Evolutionary conservation across 345 rosid species (phyloP).

Genomic region (Rhizophora apiculata): DNA sequence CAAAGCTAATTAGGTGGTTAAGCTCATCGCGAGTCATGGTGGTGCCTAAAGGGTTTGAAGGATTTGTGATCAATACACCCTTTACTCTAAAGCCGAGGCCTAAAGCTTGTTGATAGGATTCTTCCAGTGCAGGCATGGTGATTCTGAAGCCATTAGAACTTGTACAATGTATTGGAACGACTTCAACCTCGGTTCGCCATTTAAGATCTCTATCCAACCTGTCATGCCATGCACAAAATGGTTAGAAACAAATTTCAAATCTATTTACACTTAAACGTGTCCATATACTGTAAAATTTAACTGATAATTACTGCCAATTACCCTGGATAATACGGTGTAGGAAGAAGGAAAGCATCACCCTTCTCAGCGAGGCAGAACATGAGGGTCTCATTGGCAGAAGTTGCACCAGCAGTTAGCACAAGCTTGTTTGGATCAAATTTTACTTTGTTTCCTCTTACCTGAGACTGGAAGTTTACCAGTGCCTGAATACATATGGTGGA

Average conservation of each 20-base stretch:
- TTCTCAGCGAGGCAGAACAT: constrained; percentile 33
- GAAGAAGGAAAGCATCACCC: constrained; percentile 32
- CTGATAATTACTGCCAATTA: constrained; percentile 2
- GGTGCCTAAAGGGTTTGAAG: constrained; percentile 36
- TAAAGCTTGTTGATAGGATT: constrained; percentile 19
- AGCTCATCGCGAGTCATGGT: constrained; percentile 20
- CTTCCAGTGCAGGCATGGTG: constrained; percentile 17
- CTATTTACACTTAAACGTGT: neutral
- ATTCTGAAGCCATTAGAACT: constrained; percentile 26
- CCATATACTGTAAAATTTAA: neutral
- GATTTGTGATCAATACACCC: constrained; percentile 28
- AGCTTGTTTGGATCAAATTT: constrained; percentile 27
- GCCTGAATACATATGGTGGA: constrained; percentile 6
- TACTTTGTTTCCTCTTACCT: constrained; percentile 29
- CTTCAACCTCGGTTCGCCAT: constrained; percentile 35
- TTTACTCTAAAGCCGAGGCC: constrained; percentile 19
- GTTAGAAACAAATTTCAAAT: too few relatives aligned
- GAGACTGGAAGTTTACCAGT: constrained; percentile 21
- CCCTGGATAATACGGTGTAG: constrained; percentile 38
- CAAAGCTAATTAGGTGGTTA: constrained; percentile 20
- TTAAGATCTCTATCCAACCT: constrained; percentile 36
- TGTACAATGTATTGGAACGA: constrained; percentile 30
- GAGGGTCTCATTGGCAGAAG: constrained; percentile 33
- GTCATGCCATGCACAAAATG: neutral
- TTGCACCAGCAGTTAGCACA: constrained; percentile 36